phyloP scores from a whole-genome alignment of 2,329 filamentous ascomycete species.

The Diaporthe sp. region DNA sequence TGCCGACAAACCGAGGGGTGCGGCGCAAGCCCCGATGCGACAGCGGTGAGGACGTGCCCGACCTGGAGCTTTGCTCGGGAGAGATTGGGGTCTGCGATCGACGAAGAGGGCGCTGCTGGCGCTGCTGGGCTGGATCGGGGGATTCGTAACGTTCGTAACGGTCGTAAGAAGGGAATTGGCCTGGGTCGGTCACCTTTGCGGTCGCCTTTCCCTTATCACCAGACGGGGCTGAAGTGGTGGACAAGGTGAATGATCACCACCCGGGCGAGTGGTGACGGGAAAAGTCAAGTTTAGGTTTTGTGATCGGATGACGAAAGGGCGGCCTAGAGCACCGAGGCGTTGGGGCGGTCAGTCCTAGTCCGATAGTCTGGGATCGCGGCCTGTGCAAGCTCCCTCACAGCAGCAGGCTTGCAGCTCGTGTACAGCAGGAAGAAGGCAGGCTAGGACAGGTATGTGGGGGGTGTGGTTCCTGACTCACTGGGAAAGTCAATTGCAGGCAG shows the following conservation, averaged over 20 bases:
- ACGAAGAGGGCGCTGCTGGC: constrained; percentile 56
- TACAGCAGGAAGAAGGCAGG: not conserved
- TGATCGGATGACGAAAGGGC: constrained; percentile 47
- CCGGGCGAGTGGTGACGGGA: constrained; percentile 52
- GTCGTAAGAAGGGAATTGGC: constrained; percentile 61
- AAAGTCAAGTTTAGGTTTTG: constrained; percentile 74
- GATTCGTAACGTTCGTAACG: constrained; percentile 68
- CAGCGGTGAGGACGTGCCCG: constrained; percentile 59
- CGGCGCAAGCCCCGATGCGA: constrained; percentile 65
- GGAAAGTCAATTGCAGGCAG: constrained; percentile 38
- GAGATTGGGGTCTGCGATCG: constrained; percentile 53
- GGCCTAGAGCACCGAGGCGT: constrained; percentile 30
- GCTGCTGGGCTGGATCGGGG: constrained; percentile 54
- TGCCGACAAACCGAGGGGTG: constrained; percentile 65
- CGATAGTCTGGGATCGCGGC: constrained; percentile 23
- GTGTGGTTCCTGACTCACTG: constrained; percentile 33
- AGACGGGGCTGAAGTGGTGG: constrained; percentile 54
- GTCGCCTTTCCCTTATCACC: constrained; percentile 52
- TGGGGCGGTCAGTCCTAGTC: constrained; percentile 34
- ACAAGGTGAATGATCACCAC: constrained; percentile 65
- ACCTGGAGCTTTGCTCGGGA: constrained; percentile 35
- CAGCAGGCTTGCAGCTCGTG: constrained; percentile 8
- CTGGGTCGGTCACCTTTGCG: constrained; percentile 63
- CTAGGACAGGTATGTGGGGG: not conserved
- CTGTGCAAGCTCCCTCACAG: constrained; percentile 19